Base-by-base conservation (phyloP, 176 grass and related monocot species). In the Aegilops umbellulata region DNA sequence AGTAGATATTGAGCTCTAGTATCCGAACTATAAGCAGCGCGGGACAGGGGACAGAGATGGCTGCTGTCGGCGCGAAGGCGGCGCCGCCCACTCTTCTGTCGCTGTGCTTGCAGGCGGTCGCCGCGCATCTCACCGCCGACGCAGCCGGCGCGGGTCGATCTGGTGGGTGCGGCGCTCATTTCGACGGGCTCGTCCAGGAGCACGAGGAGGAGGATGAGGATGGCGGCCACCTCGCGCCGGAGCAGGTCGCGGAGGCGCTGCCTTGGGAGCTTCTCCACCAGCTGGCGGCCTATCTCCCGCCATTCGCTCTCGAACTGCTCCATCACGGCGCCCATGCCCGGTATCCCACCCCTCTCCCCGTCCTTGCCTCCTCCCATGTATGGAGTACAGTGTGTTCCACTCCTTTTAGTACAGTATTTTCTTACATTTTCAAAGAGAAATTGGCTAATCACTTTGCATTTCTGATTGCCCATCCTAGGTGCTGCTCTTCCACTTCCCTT, bases 261-360 rank as follows among this genome's bases (percentile, higher is more conserved):
- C 79, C 79, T 1, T 87, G 79, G 79, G 86, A 87, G 60, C 79
- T 82, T 41, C 60, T 87, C 32, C 79, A 87, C 70, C 61, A 36
- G 11, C 44, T 87, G 44, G 86, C 86, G 19, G 31, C 44, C 8
- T 73, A 0, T 9, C 70, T 87, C 58, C 85, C 93, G 20, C 87
- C 93, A 4, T 49, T 80, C 47, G 93, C 87, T 24, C 88, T 94
- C 72, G 84, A 93, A 74, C 87, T 79, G 24, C 84, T 95, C 24
- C 86, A 90, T 70, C 83, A 80, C 75, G 64, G 87, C 7, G 74
- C 80, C 24, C 89, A 90, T 25, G 74, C 67, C 17, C 32, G 84
- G 86, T 90, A 78, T n/a, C 76, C 65, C 69, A 7, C 13, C 22
- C 53, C 23, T 35, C 51, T 24, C 53, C 55, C 8, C 53, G 20